Evolutionary conservation across 2,329 filamentous ascomycete species (phyloP), one percentile per base, ranked within the genome.

Genomic region (Fusarium verticillioides): DNA sequence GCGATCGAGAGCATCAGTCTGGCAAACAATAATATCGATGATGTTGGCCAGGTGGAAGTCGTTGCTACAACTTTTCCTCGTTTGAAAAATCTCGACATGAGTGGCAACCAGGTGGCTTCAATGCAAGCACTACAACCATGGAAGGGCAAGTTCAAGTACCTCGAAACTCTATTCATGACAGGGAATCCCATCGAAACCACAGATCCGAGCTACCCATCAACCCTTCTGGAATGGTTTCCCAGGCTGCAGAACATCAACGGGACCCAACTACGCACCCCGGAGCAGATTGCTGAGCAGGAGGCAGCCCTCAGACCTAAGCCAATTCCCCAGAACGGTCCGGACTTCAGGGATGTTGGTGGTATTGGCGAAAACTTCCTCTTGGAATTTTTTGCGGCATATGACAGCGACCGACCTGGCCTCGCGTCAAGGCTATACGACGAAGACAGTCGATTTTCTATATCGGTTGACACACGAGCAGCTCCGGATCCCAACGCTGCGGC

Each of bases 31-130:
- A 90, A 90, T 68, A 90, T 98, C 50, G 85, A 89, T 57, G 91
- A 93, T 71, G 89, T 97, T 42, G 81, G 85, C 26, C 88, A 92
- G 60, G 92, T 98, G 57, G 94, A 92, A 58, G 87, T 90, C 2
- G 87, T 98, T 4, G 91, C 94, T 15, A 88, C 90, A 59, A 94
- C 93, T 1, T 93, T 98, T 61, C 94, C 95, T 1, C 92, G 95
- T 69, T 86, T 98, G 67, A 92, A 94, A 80, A 95, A 97, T 74
- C 89, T 99, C 18, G 96, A 98, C 75, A 88, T 98, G 32, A 96
- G 94, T 61, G 90, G 92, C 79, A 98, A 98, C 83, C 89, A 91
- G 44, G 90, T 99, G 76, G 86, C 87, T 66, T 90, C 89, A 58
- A 82, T 94, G 57, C 89, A 90, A 63, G 88, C 89, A 15, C 82